These are phyloP conservation scores for Rhizopogon salebrosus DNA, from an alignment of 768 basidiomycete species.

Conservation along the genomic window DNA sequence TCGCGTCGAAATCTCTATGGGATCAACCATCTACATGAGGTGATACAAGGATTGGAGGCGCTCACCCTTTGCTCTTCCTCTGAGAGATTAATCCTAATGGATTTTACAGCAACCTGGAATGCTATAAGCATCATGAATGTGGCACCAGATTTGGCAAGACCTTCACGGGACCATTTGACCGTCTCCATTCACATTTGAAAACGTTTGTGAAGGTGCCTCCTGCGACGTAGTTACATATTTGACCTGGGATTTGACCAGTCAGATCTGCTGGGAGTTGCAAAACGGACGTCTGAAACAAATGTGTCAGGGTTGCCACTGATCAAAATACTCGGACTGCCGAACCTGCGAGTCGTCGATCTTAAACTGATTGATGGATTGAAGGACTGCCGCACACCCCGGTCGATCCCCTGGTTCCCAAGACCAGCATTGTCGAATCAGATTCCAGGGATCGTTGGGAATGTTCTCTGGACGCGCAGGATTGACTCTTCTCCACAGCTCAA, in stretches of 20 bases:
- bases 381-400: neutral
- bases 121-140: neutral
- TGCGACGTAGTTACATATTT: neutral
- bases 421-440: neutral
- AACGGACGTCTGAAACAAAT: neutral
- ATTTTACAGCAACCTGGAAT: neutral
- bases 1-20: conserved; percentile 9
- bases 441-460: neutral
- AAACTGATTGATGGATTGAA: neutral
- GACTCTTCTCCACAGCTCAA: neutral
- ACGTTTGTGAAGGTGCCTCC: neutral
- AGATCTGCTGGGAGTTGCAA: neutral
- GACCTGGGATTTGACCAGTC: neutral
- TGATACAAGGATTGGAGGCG: neutral
- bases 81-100: neutral
- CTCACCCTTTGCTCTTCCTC: neutral
- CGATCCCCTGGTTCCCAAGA: neutral
- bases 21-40: neutral
- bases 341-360: neutral
- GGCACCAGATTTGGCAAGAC: neutral
- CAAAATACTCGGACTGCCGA: neutral
- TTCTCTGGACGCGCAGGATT: neutral
- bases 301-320: neutral
- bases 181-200: neutral
- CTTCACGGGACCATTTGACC: neutral